phyloP scores from a whole-genome alignment of 768 basidiomycete species.

The Sarcodon aspratus region DNA sequence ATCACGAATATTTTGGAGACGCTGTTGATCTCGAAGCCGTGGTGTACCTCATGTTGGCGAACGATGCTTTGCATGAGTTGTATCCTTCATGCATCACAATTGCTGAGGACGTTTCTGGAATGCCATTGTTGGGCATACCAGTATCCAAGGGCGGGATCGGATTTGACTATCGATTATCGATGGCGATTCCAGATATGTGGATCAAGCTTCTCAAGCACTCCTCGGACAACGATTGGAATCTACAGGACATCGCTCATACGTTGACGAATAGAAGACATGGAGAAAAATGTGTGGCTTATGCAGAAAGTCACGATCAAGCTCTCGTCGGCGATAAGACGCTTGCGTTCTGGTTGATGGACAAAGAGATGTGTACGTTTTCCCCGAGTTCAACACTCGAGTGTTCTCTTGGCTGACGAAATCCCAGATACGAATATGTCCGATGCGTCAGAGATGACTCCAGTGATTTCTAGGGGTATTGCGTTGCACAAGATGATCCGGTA shows the following conservation, averaged over 20 bases:
- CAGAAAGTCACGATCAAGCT: conserved; percentile 97
- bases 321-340: conserved; percentile 97
- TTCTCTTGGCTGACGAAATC: background rate
- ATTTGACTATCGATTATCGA: conserved; percentile 95
- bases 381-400: background rate
- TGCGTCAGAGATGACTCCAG: conserved; percentile 65
- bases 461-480: conserved; percentile 81
- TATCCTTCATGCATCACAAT: conserved; percentile 82
- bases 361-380: conserved; percentile 85
- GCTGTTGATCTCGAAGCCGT: conserved; percentile 81
- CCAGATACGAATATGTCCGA: conserved; percentile 93
- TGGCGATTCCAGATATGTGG: conserved; percentile 99
- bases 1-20: conserved; percentile 95
- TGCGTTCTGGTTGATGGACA: conserved; percentile 99
- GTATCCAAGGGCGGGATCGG: conserved; percentile 81
- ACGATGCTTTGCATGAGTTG: conserved; percentile 75
- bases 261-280: conserved; percentile 80
- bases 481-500: conserved; percentile 98
- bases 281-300: conserved; percentile 88
- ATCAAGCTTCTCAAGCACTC: conserved; percentile 97
- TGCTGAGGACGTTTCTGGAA: conserved; percentile 98
- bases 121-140: conserved; percentile 87
- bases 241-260: conserved; percentile 80
- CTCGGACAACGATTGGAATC: conserved; percentile 78
- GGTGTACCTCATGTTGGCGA: conserved; percentile 96